phyloP scores from a whole-genome alignment of 805 yeast species.

The Clavispora fructus region DNA sequence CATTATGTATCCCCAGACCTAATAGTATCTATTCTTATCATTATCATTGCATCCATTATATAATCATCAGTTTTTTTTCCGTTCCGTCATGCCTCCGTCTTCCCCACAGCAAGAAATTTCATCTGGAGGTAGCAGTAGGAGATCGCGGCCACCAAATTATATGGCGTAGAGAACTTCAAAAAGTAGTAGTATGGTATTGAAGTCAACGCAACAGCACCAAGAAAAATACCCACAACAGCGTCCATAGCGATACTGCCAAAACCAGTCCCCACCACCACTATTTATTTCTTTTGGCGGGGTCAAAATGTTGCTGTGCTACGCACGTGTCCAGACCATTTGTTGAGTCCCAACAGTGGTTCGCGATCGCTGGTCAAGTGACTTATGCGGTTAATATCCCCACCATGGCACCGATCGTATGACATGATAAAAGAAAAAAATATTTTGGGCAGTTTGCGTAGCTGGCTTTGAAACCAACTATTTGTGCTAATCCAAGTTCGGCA shows the following conservation, averaged over 20 bases:
- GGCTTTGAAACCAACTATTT: too few relatives aligned
- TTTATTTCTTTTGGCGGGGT: background rate
- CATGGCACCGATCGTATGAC: background rate
- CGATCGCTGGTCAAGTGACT: background rate
- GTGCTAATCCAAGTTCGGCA: too few relatives aligned
- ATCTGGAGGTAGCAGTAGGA: constrained; percentile 8
- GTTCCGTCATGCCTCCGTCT: constrained; percentile 1
- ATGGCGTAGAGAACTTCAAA: background rate
- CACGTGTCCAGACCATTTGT: background rate
- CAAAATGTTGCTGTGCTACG: background rate
- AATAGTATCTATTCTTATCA: too few relatives aligned
- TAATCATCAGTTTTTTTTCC: background rate
- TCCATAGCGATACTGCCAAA: background rate
- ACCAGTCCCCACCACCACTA: background rate
- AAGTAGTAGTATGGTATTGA: background rate
- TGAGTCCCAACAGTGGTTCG: background rate
- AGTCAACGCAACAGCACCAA: background rate
- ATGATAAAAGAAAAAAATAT: background rate
- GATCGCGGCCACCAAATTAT: background rate
- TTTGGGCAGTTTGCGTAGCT: background rate
- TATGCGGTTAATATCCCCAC: background rate
- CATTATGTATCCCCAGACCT: too few relatives aligned
- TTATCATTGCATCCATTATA: background rate
- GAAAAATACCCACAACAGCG: background rate
- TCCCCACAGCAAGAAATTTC: background rate